Conservation (phyloP, 2,329 filamentous ascomycete species). For the Allantophomopsis lycopodina region DNA sequence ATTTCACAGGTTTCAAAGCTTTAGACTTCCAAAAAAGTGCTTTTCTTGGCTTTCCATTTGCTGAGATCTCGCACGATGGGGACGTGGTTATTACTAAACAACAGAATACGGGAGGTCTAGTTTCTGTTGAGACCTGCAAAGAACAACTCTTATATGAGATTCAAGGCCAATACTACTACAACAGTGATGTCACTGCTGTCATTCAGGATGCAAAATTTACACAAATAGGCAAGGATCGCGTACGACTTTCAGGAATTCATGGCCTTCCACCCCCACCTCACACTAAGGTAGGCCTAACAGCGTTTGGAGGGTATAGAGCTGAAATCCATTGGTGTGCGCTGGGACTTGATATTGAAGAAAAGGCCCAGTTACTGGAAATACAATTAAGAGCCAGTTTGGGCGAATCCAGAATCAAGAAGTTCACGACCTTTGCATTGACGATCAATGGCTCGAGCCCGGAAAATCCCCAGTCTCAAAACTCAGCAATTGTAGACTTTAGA, state of each 20-base stretch:
- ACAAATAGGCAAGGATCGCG: too few species aligned
- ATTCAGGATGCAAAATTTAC: too few species aligned
- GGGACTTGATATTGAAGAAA: constrained; percentile 14
- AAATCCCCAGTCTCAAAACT: constrained; percentile 12
- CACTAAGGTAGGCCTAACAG: constrained; percentile 12
- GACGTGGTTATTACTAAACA: constrained; percentile 30
- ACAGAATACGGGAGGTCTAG: constrained; percentile 21
- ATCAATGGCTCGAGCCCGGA: constrained; percentile 8
- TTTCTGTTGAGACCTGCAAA: constrained; percentile 21
- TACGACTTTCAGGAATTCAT: constrained; percentile 6
- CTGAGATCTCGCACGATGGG: constrained; percentile 27
- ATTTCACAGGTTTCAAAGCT: constrained; percentile 20
- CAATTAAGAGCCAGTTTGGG: constrained; percentile 12
- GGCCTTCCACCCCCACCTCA: constrained; percentile 10
- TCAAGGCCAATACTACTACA: constrained; percentile 23
- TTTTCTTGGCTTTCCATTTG: constrained; percentile 28
- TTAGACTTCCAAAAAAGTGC: constrained; percentile 19
- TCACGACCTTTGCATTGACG: constrained; percentile 22
- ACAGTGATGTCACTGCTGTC: constrained; percentile 21
- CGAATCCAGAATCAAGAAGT: constrained; percentile 19
- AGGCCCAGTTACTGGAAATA: constrained; percentile 11
- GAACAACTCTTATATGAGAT: constrained; percentile 27
- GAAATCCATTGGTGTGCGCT: constrained; percentile 14
- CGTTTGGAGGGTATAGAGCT: constrained; percentile 15
- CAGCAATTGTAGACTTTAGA: constrained; percentile 10